Evolutionary conservation across 2,329 filamentous ascomycete species (phyloP).

Genomic region (Hymenoscyphus infarciens): DNA sequence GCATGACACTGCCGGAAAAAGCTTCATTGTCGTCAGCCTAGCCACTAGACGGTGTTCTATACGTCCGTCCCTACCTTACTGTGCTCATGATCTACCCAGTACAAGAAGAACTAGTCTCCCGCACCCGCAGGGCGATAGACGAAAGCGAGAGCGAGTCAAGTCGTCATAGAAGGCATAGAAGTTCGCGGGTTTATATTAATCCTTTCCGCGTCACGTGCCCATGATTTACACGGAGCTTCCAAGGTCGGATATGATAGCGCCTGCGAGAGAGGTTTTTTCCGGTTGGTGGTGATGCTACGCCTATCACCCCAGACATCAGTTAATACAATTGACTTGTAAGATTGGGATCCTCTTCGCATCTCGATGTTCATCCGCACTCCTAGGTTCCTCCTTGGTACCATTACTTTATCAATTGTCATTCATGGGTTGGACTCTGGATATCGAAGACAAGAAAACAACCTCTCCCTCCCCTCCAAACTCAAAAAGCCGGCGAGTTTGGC

Average conservation of each 20-base stretch:
- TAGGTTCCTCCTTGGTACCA: background rate
- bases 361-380: background rate
- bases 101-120: background rate
- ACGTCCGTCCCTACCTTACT: background rate
- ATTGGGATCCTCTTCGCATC: too few relatives aligned
- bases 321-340: too few relatives aligned
- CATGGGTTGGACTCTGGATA: background rate
- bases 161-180: background rate
- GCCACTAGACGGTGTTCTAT: background rate
- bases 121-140: background rate
- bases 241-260: background rate
- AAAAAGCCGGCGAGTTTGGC: background rate
- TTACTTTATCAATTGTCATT: background rate
- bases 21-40: constrained; percentile 14
- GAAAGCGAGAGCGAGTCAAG: background rate
- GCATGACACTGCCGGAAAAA: constrained; percentile 4
- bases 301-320: too few relatives aligned
- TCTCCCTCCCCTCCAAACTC: too few relatives aligned
- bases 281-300: too few relatives aligned
- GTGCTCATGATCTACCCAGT: background rate
- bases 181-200: background rate
- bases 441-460: background rate
- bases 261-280: background rate
- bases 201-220: background rate
- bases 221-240: background rate